These are phyloP conservation scores for Pleurotus ostreatus DNA, from an alignment of 768 basidiomycete species.

Conservation along the genomic window DNA sequence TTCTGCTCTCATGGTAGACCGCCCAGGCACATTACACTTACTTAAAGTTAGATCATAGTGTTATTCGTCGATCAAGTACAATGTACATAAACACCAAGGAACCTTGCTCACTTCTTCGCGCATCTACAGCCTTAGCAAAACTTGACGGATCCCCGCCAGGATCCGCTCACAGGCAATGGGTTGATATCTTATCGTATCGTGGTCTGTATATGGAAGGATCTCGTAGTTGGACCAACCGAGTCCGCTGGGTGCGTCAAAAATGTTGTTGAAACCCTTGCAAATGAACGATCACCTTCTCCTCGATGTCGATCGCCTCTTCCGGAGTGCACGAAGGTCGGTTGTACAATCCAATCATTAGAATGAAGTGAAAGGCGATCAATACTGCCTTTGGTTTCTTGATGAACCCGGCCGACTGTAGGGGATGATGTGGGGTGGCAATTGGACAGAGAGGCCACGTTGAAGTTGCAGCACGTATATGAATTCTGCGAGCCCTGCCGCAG, in stretches of 20 bases:
- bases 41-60: neutral
- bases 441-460: neutral
- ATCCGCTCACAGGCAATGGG: neutral
- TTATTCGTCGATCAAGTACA: too few species aligned
- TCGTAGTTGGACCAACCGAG: conserved; percentile 7
- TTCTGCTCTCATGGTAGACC: too few species aligned
- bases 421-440: neutral
- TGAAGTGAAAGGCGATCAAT: conserved; percentile 7
- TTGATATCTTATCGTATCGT: conserved; percentile 6
- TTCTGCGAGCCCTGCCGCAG: conserved; percentile 5
- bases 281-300: conserved; percentile 4
- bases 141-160: neutral
- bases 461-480: conserved; percentile 2
- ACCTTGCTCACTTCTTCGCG: too few species aligned
- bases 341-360: neutral
- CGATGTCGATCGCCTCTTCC: conserved; percentile 4
- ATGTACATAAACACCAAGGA: too few species aligned
- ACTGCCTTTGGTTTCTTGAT: conserved; percentile 5
- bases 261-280: conserved; percentile 1
- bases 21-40: neutral
- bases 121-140: neutral
- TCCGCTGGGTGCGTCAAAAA: neutral
- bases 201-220: conserved; percentile 1
- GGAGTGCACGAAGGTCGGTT: neutral
- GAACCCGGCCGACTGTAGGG: neutral